phyloP scores from a whole-genome alignment of 1,284 basidiomycete species.

The Heterobasidion occidentale region DNA sequence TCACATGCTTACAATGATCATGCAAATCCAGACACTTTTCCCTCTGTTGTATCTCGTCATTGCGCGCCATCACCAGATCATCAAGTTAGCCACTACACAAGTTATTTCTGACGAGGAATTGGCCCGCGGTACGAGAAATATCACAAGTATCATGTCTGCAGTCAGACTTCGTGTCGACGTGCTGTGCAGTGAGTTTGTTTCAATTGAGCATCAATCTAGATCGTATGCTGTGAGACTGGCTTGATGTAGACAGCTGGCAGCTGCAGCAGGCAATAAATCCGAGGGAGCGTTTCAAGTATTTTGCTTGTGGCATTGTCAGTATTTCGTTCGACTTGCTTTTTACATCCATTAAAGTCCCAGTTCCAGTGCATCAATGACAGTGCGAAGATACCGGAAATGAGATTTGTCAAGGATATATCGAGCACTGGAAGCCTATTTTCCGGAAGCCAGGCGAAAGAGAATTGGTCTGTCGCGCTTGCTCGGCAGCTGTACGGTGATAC shows the following conservation, averaged over 20 bases:
- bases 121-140: neutral
- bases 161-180: constrained; percentile 2
- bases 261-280: constrained; percentile 3
- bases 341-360: neutral
- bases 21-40: constrained; percentile 10
- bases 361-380: neutral
- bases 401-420: neutral
- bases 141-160: neutral
- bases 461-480: too few species aligned
- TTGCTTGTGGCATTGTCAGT: constrained; percentile 9
- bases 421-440: too few species aligned
- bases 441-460: too few species aligned
- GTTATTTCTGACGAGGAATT: constrained; percentile 13
- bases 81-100: constrained; percentile 11
- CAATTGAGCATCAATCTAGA: neutral
- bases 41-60: constrained; percentile 18
- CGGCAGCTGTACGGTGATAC: too few species aligned
- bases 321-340: neutral
- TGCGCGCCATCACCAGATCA: constrained; percentile 14
- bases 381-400: neutral
- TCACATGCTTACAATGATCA: neutral
- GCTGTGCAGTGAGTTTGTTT: neutral
- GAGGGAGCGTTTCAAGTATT: constrained; percentile 9
- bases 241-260: constrained; percentile 5
- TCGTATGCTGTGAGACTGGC: neutral